Base-by-base conservation (phyloP, 1,284 basidiomycete genomes). In the Clitocybe nebularis region DNA sequence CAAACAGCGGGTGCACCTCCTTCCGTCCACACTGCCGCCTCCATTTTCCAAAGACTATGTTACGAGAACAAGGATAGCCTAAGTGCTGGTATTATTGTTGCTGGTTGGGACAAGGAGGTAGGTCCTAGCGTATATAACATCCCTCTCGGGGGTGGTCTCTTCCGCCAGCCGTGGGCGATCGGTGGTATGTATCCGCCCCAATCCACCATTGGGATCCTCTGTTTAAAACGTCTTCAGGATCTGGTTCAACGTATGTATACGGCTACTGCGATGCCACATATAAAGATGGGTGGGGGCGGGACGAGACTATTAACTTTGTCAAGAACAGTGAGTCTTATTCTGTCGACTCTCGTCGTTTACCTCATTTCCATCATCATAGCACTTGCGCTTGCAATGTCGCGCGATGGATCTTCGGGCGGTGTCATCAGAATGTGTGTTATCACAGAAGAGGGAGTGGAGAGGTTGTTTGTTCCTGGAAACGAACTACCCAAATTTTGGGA, bases 251-350 rank as follows among this genome's bases (percentile, higher is more conserved):
- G 8, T 99, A 98, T 63, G 93, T 99, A 13, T 99, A 99, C 60
- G 96, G 95, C 36, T 99, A 96, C 69, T 99, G 96, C 61, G 96
- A 99, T 64, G 92, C 96, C 21, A 98, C 93, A n/a, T 99, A 90
- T 67, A 71, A 81, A 61, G 92, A 95, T 25, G 92, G 89, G n/a
- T 95, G 91, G 94, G 82, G 79, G 3, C 79, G 80, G 53, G 90
- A 93, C 32, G 79, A 98, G 69, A 98, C 94, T 0, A 67, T 99
- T 46, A 74, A 94, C 34, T 99, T 99, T 62, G 95, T 99, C 44
- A 89, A 84, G 71, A 96, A 99, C 68, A 93, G 93, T 95, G 59
- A 50, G 92, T 80, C 6, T 26, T 25, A 26, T 16, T 29, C 16
- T 23, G 13, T 25, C 13, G 39, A 38, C 11, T 20, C 43, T 21